Percentiles rank a stretch among this genome's conserved stretches.
Evolutionary conservation across 352 stramenopile genomes (phyloP).

Genomic region (Albugo laibachii): DNA sequence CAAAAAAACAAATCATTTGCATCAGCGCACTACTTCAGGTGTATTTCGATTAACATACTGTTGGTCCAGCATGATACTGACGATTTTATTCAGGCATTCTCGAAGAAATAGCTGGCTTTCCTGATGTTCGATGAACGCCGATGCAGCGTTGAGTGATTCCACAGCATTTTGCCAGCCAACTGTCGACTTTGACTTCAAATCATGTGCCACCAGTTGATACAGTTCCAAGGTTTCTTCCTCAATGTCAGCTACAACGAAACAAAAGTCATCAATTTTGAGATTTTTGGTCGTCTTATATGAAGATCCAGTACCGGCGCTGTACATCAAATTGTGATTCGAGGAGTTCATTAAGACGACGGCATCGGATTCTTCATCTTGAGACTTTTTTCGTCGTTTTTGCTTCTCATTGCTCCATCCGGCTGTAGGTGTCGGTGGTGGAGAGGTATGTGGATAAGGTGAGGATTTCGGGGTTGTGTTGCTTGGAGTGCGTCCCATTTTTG

Average conservation of each 20-base stretch:
- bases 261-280: slow-evolving; percentile 30
- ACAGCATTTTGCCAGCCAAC: slow-evolving; percentile 80
- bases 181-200: slow-evolving; percentile 75
- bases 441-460: no score
- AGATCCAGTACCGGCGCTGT: slow-evolving; percentile 4
- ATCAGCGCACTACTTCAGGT: no score
- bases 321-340: background rate
- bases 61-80: slow-evolving; percentile 82
- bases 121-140: slow-evolving; percentile 35
- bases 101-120: slow-evolving; percentile 67
- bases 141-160: slow-evolving; percentile 60
- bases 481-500: no score
- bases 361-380: slow-evolving; percentile 10
- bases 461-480: no score
- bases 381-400: slow-evolving; percentile 52
- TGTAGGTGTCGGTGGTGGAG: no score
- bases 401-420: slow-evolving; percentile 8
- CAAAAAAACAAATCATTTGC: background rate
- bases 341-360: no score
- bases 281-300: slow-evolving; percentile 5
- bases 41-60: slow-evolving; percentile 27
- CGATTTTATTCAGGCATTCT: slow-evolving; percentile 52
- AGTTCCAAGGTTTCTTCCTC: slow-evolving; percentile 62
- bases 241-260: slow-evolving; percentile 3
- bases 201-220: slow-evolving; percentile 66